phyloP scores from a whole-genome alignment of 257 asterid species.

The Salvia hispanica region DNA sequence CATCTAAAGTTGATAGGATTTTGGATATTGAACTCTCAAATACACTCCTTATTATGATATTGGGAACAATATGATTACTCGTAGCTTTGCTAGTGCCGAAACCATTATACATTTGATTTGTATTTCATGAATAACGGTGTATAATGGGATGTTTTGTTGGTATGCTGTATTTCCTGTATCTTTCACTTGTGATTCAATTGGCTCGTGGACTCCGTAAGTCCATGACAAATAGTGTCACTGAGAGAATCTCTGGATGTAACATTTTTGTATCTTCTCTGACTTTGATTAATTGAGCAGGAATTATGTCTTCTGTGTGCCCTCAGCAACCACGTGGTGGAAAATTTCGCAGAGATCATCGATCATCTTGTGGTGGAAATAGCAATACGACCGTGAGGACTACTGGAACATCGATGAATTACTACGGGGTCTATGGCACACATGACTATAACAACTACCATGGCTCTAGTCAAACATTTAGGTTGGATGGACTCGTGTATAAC shows the following conservation, averaged over 20 bases:
- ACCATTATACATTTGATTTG: neutral
- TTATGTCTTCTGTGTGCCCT: constrained; percentile 62
- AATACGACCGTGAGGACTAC: constrained; percentile 25
- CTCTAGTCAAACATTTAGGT: constrained; percentile 34
- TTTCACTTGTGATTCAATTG: constrained; percentile 9
- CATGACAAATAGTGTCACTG: neutral
- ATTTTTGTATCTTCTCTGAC: constrained; percentile 12
- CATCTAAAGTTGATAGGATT: neutral
- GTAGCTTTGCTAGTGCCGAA: neutral
- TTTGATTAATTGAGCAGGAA: constrained; percentile 43
- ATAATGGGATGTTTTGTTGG: neutral
- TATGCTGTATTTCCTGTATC: constrained; percentile 3
- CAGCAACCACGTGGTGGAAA: constrained; percentile 50
- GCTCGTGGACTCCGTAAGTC: neutral
- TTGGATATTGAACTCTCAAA: constrained; percentile 13
- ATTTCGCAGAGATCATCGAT: constrained; percentile 41
- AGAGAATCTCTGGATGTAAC: neutral
- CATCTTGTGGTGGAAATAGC: constrained; percentile 42
- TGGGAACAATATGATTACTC: neutral
- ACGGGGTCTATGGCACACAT: constrained; percentile 35
- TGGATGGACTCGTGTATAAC: constrained; percentile 40
- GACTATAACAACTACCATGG: constrained; percentile 29
- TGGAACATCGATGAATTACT: constrained; percentile 32
- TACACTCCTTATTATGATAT: neutral
- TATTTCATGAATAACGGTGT: neutral